A percentile compares a stretch with the other conserved stretches of the same genome.
Conservation (phyloP, 2,329 filamentous ascomycete genomes). For the Aureobasidium melanogenum region DNA sequence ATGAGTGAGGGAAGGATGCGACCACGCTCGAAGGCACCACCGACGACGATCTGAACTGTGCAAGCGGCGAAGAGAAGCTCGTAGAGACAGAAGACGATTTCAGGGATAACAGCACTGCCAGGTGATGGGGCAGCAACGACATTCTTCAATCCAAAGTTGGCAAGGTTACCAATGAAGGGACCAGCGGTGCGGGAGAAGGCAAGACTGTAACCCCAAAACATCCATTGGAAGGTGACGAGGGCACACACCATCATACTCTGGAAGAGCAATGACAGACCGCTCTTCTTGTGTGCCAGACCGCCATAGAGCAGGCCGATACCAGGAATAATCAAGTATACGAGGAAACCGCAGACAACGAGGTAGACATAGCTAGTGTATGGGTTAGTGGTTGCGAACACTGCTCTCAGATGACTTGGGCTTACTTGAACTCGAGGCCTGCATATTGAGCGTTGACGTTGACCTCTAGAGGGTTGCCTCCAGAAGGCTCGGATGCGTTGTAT, state of each 20-base stretch:
- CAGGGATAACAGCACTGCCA: constrained; percentile 48
- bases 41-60: constrained; percentile 57
- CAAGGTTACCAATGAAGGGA: constrained; percentile 54
- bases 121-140: constrained; percentile 53
- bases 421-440: constrained; percentile 48
- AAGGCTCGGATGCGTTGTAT: constrained; percentile 35
- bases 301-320: constrained; percentile 58
- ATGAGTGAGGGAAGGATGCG: constrained; percentile 55
- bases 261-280: constrained; percentile 53
- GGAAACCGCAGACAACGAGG: constrained; percentile 48
- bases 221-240: constrained; percentile 48
- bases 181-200: constrained; percentile 52
- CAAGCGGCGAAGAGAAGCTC: constrained; percentile 55
- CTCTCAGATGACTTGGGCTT: constrained; percentile 28
- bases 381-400: not conserved
- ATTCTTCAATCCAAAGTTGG: constrained; percentile 53
- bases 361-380: constrained; percentile 40
- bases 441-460: constrained; percentile 52
- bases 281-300: constrained; percentile 54
- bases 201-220: constrained; percentile 54
- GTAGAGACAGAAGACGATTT: constrained; percentile 59
- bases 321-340: constrained; percentile 60
- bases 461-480: constrained; percentile 45
- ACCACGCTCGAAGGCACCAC: constrained; percentile 56
- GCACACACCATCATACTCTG: constrained; percentile 50